Conservation (phyloP, 768 basidiomycete genomes). For the Harrya chromipes region DNA sequence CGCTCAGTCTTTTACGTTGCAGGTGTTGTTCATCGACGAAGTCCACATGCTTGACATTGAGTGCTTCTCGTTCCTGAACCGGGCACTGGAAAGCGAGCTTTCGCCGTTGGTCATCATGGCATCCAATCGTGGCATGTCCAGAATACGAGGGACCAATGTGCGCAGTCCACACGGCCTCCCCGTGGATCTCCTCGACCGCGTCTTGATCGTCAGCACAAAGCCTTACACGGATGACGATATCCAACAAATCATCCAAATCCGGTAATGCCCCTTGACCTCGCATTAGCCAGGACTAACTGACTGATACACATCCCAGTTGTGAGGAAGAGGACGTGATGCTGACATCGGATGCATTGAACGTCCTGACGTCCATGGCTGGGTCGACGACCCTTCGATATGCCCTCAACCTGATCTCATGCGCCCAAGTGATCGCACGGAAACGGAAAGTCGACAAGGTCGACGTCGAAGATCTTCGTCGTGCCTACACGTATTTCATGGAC, state of each 20-base stretch:
- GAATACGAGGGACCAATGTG: constrained; percentile 94
- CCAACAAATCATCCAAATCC: constrained; percentile 87
- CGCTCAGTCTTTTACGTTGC: neutral
- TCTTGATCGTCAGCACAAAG: constrained; percentile 92
- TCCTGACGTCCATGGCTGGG: constrained; percentile 85
- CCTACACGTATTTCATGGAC: constrained; percentile 90
- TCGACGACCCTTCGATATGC: constrained; percentile 93
- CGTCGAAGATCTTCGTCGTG: constrained; percentile 78
- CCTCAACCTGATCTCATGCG: constrained; percentile 92
- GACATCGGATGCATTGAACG: constrained; percentile 62
- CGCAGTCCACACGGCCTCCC: constrained; percentile 94
- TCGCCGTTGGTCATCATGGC: constrained; percentile 98
- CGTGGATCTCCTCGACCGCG: constrained; percentile 90
- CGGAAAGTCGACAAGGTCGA: constrained; percentile 80
- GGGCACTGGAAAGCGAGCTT: constrained; percentile 90
- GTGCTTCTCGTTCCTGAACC: constrained; percentile 97
- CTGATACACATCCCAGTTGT: constrained; percentile 45
- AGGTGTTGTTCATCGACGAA: constrained; percentile 99
- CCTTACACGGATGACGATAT: constrained; percentile 83
- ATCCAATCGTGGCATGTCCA: constrained; percentile 91
- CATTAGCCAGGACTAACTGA: neutral
- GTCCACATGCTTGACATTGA: constrained; percentile 99
- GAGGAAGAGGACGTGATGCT: constrained; percentile 95
- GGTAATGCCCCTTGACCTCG: constrained; percentile 40
- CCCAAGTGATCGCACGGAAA: constrained; percentile 79